phyloP scores from a whole-genome alignment of 2,329 filamentous ascomycete species.

The Fonsecaea monophora region DNA sequence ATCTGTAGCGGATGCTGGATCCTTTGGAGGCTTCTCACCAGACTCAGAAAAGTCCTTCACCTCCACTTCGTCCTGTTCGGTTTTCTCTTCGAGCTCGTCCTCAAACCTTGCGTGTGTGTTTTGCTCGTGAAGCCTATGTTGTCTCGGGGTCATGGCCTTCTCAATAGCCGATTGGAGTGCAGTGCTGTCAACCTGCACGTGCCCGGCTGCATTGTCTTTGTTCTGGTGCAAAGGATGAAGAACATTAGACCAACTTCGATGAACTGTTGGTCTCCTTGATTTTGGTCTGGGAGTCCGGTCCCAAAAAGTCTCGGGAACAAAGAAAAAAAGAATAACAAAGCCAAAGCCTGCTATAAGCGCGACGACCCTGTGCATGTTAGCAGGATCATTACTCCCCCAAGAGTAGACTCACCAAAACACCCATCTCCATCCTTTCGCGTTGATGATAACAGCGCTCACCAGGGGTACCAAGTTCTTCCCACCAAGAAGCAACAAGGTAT shows the following conservation, averaged over 20 bases:
- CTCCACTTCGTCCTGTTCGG: conserved; percentile 6
- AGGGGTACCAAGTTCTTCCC: conserved; percentile 91
- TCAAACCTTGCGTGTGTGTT: conserved; percentile 30
- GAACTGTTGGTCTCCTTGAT: conserved; percentile 46
- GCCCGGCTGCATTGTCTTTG: conserved; percentile 23
- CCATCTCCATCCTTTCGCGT: conserved; percentile 83
- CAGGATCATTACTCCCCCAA: neutral
- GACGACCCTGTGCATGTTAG: conserved; percentile 51
- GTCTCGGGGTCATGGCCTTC: conserved; percentile 30
- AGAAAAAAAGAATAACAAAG: conserved; percentile 77
- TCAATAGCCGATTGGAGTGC: conserved; percentile 23
- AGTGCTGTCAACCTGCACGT: neutral
- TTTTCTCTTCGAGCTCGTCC: conserved; percentile 12
- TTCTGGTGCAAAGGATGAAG: conserved; percentile 27
- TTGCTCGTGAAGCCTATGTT: conserved; percentile 32
- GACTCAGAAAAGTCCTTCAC: neutral
- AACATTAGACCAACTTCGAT: conserved; percentile 40
- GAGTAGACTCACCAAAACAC: conserved; percentile 70
- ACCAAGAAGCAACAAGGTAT: conserved; percentile 84
- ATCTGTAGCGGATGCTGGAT: conserved; percentile 7
- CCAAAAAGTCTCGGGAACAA: conserved; percentile 96
- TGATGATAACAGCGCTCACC: conserved; percentile 83
- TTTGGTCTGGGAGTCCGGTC: conserved; percentile 73
- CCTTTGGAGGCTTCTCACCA: neutral
- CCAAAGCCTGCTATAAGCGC: conserved; percentile 78